A percentile compares a stretch with the other conserved stretches of the same genome.
Evolutionary conservation across 768 basidiomycete species (phyloP).

Genomic region (Pholiota conissans): DNA sequence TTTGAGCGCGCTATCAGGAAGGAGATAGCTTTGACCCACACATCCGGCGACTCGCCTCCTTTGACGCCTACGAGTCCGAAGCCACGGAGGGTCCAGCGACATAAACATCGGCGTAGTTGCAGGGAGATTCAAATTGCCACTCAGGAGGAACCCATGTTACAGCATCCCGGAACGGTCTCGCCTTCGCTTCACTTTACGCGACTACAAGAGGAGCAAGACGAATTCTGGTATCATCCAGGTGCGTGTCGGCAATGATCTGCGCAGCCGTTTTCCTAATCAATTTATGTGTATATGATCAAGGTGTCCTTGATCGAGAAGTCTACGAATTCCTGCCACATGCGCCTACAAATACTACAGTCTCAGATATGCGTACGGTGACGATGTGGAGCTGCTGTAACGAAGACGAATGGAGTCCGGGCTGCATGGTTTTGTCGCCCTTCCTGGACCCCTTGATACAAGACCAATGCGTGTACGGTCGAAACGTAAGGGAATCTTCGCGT

Average conservation of each 20-base stretch:
- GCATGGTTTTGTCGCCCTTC: constrained; percentile 10
- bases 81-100: constrained; percentile 9
- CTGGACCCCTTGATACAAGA: background rate
- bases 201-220: constrained; percentile 11
- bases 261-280: background rate
- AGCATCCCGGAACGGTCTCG: background rate
- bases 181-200: background rate
- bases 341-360: constrained; percentile 26
- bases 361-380: constrained; percentile 32
- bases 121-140: background rate
- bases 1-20: constrained; percentile 39
- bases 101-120: constrained; percentile 4
- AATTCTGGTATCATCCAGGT: constrained; percentile 42
- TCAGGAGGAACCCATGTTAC: background rate
- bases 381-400: constrained; percentile 53
- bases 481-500: constrained; percentile 6
- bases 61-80: constrained; percentile 14
- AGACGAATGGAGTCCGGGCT: constrained; percentile 39
- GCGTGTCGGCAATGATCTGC: constrained; percentile 3
- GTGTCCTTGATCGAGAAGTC: constrained; percentile 35
- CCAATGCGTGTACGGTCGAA: background rate
- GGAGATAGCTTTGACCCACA: constrained; percentile 29
- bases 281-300: constrained; percentile 20
- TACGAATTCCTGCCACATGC: constrained; percentile 42
- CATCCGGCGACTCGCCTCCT: constrained; percentile 12